Percentiles rank a stretch among this genome's conserved stretches.
phyloP scores from a whole-genome alignment of 345 rosid species.

The Odontarrhena argentea region DNA sequence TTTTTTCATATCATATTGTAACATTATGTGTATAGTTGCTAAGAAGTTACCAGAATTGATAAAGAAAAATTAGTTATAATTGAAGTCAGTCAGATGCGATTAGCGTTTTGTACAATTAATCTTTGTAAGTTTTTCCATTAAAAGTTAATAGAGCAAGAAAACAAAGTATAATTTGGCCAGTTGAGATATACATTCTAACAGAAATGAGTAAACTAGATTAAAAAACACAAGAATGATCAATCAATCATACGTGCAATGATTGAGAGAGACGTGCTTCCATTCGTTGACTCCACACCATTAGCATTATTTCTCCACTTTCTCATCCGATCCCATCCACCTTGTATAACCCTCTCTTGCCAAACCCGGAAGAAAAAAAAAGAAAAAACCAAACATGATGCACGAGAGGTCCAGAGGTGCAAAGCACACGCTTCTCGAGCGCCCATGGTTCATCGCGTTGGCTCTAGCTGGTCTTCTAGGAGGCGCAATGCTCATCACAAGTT shows the following conservation, averaged over 20 bases:
- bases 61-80: too few relatives aligned
- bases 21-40: too few relatives aligned
- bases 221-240: neutral
- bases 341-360: slow-evolving; percentile 36
- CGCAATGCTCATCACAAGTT: slow-evolving; percentile 47
- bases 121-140: neutral
- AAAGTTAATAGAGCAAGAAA: neutral
- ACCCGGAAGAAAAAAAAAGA: neutral
- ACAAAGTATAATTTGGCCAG: neutral
- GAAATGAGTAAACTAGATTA: neutral
- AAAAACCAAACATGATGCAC: slow-evolving; percentile 33
- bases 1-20: too few relatives aligned
- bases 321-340: slow-evolving; percentile 22
- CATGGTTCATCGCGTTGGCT: slow-evolving; percentile 40
- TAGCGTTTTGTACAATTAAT: neutral
- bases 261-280: slow-evolving; percentile 37
- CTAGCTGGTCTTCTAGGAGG: slow-evolving; percentile 54
- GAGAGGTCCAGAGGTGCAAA: slow-evolving; percentile 27
- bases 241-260: slow-evolving; percentile 32
- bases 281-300: slow-evolving; percentile 27
- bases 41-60: neutral
- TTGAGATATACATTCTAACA: neutral
- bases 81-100: too few relatives aligned
- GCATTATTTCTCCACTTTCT: slow-evolving; percentile 40
- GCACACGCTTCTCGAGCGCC: slow-evolving; percentile 40